These are phyloP conservation scores for Zygotorulaspora mrakii DNA, from an alignment of 1,139 yeast genomes.

Conservation along the genomic window DNA sequence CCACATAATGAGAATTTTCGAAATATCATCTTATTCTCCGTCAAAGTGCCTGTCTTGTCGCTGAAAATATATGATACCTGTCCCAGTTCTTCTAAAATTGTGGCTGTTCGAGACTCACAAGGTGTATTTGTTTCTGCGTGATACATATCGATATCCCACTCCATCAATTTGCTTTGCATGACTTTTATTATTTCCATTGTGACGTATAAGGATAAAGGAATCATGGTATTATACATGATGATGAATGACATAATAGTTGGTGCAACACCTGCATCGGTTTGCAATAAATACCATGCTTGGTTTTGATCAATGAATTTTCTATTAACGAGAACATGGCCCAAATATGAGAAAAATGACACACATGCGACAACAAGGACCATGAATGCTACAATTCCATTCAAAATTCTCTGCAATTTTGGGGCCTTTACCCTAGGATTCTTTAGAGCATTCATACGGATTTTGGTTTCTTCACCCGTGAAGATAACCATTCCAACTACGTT, in stretches of 20 bases:
- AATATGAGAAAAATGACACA: constrained; percentile 74
- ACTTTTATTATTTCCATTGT: constrained; percentile 95
- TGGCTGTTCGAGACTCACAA: constrained; percentile 91
- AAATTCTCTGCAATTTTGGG: constrained; percentile 80
- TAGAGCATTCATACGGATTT: constrained; percentile 91
- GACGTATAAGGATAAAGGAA: constrained; percentile 90
- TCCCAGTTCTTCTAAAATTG: constrained; percentile 92
- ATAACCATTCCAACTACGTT: constrained; percentile 73
- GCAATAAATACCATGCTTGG: constrained; percentile 70
- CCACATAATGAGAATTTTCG: constrained; percentile 84
- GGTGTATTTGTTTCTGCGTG: constrained; percentile 81
- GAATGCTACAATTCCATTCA: constrained; percentile 76
- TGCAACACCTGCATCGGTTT: constrained; percentile 78
- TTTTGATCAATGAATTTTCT: constrained; percentile 40
- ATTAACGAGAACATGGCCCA: constrained; percentile 65
- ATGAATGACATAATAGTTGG: constrained; percentile 93
- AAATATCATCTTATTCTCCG: constrained; percentile 86
- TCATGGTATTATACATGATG: constrained; percentile 94
- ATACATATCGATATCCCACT: constrained; percentile 93
- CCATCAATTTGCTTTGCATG: constrained; percentile 74
- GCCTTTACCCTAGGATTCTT: constrained; percentile 88
- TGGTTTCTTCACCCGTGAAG: constrained; percentile 94
- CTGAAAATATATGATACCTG: constrained; percentile 93
- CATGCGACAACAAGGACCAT: constrained; percentile 81
- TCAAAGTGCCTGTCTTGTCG: constrained; percentile 95